phyloP scores from a whole-genome alignment of 2,329 filamentous ascomycete species.

The Colletotrichum lupini region DNA sequence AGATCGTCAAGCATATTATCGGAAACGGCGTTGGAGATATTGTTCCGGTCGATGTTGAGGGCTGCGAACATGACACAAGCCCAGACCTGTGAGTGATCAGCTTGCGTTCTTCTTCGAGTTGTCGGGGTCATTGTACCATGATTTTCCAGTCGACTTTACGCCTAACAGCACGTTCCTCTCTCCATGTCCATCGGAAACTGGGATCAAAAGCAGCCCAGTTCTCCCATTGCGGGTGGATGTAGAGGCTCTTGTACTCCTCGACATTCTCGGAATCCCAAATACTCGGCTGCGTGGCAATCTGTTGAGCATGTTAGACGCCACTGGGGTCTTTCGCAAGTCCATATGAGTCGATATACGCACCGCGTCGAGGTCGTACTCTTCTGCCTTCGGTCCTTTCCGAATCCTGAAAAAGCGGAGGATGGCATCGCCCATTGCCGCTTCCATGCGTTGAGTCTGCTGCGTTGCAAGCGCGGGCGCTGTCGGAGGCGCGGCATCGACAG shows the following conservation, averaged over 20 bases:
- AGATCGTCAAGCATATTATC: conserved; percentile 53
- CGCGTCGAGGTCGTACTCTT: conserved; percentile 44
- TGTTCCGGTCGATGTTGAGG: conserved; percentile 40
- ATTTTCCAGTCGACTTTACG: conserved; percentile 47
- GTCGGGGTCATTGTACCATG: conserved; percentile 40
- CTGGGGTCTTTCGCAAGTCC: background rate
- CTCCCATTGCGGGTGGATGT: conserved; percentile 50
- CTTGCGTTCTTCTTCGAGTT: conserved; percentile 42
- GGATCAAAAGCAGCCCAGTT: conserved; percentile 48
- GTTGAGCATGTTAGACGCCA: conserved; percentile 29
- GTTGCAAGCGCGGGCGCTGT: conserved; percentile 40
- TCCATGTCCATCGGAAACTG: conserved; percentile 46
- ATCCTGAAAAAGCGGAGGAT: conserved; percentile 47
- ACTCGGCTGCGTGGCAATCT: conserved; percentile 49
- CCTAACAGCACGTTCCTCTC: conserved; percentile 43
- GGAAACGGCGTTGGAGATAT: conserved; percentile 40
- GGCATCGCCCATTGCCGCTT: conserved; percentile 45
- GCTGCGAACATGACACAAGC: conserved; percentile 47
- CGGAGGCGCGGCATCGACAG: background rate
- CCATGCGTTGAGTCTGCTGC: conserved; percentile 42
- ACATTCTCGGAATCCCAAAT: conserved; percentile 50
- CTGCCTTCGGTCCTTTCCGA: conserved; percentile 43
- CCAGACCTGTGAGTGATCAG: conserved; percentile 10
- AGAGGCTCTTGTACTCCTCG: conserved; percentile 47
- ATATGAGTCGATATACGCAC: conserved; percentile 29